Conservation (phyloP, 768 basidiomycete species). For the Hebeloma cylindrosporum region DNA sequence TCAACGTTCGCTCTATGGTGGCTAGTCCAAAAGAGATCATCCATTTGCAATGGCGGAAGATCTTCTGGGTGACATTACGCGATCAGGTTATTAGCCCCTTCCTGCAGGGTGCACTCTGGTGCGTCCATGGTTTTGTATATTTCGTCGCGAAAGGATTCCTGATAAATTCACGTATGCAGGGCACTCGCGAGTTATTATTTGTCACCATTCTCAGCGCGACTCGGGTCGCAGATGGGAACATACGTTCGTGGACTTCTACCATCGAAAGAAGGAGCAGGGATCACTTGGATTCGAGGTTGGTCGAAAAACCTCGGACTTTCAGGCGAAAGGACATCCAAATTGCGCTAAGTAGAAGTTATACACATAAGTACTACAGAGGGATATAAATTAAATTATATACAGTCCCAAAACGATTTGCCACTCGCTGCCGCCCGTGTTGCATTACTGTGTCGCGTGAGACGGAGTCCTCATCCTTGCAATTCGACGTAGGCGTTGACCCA, state of each 20-base stretch:
- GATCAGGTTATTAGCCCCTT: conserved; percentile 72
- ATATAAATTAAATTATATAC: conserved; percentile 2
- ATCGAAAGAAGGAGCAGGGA: conserved; percentile 39
- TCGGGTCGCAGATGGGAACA: conserved; percentile 35
- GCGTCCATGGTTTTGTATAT: conserved; percentile 21
- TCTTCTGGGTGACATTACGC: conserved; percentile 62
- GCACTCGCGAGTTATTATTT: conserved; percentile 46
- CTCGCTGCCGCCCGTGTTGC: no score
- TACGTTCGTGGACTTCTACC: conserved; percentile 28
- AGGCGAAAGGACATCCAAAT: not conserved
- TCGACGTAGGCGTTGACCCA: conserved; percentile 85
- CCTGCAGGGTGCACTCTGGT: conserved; percentile 69
- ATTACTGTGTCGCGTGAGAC: no score
- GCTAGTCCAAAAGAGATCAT: conserved; percentile 33
- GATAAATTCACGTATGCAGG: conserved; percentile 27
- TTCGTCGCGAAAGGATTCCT: not conserved
- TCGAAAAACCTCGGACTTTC: conserved; percentile 29
- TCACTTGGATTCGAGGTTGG: conserved; percentile 43
- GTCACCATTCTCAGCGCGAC: conserved; percentile 37
- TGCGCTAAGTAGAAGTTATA: no score
- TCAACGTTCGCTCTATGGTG: not conserved
- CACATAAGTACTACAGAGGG: no score
- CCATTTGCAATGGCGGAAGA: conserved; percentile 53
- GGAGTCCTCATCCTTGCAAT: no score
- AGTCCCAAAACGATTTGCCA: not conserved